Evolutionary conservation across 306 rosid genomes (phyloP).

Genomic region (Begonia loranthoides): DNA sequence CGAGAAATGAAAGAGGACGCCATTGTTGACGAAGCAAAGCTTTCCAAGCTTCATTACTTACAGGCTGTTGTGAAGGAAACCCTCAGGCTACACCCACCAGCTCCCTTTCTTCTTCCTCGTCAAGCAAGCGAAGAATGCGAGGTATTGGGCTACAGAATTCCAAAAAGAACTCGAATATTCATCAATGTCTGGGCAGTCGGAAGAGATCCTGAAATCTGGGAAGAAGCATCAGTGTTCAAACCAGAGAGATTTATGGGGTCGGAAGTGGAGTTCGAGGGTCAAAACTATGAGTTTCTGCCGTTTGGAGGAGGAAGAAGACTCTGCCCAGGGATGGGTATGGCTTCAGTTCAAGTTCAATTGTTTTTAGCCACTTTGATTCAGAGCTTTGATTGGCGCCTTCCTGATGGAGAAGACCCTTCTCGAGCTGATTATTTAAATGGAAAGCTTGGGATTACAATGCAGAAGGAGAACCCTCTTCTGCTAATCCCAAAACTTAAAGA

Average conservation of each 20-base stretch:
- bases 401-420: conserved; percentile 9
- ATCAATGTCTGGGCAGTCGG: conserved; percentile 19
- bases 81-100: conserved; percentile 18
- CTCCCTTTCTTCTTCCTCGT: conserved; percentile 19
- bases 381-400: conserved; percentile 19
- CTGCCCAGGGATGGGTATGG: conserved; percentile 22
- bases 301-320: conserved; percentile 23
- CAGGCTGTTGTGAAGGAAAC: conserved; percentile 17
- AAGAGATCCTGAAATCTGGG: conserved; percentile 9
- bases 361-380: conserved; percentile 12
- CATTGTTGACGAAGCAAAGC: conserved; percentile 6
- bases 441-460: conserved; percentile 8
- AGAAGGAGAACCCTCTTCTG: conserved; percentile 9
- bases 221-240: conserved; percentile 7
- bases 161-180: conserved; percentile 9
- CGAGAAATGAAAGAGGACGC: conserved; percentile 3
- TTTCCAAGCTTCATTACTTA: conserved; percentile 8
- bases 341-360: conserved; percentile 1
- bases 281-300: conserved; percentile 14
- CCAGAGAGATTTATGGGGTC: conserved; percentile 14
- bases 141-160: conserved; percentile 14
- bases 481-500: conserved; percentile 7
- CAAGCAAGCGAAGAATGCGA: conserved; percentile 6
- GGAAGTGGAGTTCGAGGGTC: conserved; percentile 15
- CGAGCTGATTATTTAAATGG: conserved; percentile 6